These are phyloP conservation scores for Pseudognaphalium luteoalbum DNA, from an alignment of 129 eudicot genomes.

Conservation along the genomic window DNA sequence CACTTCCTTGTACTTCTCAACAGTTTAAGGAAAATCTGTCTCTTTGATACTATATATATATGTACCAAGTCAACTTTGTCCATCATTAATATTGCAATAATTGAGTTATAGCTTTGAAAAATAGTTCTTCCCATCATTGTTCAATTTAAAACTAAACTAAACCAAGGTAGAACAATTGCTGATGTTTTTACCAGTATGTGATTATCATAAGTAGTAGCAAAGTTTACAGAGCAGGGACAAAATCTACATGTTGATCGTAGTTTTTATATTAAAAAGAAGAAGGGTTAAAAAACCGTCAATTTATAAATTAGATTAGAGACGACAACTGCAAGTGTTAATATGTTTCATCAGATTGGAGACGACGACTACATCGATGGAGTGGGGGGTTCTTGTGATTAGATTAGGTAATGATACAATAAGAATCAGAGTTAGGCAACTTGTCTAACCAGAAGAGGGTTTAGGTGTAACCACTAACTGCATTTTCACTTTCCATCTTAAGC, in stretches of 20 bases:
- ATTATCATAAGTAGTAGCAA: not conserved
- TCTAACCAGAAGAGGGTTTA: constrained; percentile 29
- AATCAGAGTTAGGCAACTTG: constrained; percentile 21
- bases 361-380: not conserved
- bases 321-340: not conserved
- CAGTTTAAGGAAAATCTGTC: constrained; percentile 20
- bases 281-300: not conserved
- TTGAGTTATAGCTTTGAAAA: constrained; percentile 1
- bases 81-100: constrained; percentile 8
- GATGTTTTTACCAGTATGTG: not conserved
- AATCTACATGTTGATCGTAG: not conserved
- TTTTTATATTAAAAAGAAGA: no score
- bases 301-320: not conserved
- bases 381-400: not conserved
- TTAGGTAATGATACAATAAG: not conserved
- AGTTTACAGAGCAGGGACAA: no score
- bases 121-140: not conserved
- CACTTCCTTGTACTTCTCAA: constrained; percentile 27
- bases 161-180: not conserved
- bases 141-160: no score
- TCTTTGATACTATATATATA: constrained; percentile 6
- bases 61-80: constrained; percentile 4
- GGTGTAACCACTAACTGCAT: constrained; percentile 42
- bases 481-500: constrained; percentile 4
- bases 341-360: not conserved